phyloP scores from a whole-genome alignment of 768 basidiomycete genomes.

The Amanita pallidorosea region DNA sequence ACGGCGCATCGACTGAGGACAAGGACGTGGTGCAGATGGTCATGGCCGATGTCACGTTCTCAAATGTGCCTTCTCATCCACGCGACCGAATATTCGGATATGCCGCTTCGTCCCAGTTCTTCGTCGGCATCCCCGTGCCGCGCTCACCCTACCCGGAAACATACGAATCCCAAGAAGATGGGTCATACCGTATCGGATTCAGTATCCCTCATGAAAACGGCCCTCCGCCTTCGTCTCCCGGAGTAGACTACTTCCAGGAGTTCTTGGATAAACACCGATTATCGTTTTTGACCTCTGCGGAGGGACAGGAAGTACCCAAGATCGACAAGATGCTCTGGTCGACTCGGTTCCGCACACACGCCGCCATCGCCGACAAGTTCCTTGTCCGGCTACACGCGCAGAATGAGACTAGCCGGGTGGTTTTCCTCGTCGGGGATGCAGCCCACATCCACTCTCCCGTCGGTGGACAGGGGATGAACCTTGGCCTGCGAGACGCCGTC shows the following conservation, averaged over 20 bases:
- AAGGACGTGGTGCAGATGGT: conserved; percentile 27
- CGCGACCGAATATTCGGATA: conserved; percentile 13
- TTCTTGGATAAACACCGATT: conserved; percentile 28
- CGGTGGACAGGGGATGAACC: conserved; percentile 50
- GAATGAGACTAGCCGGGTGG: background rate
- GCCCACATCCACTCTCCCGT: conserved; percentile 44
- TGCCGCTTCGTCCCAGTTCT: conserved; percentile 19
- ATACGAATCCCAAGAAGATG: conserved; percentile 5
- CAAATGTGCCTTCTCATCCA: conserved; percentile 13
- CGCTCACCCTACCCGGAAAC: conserved; percentile 10
- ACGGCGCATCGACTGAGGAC: conserved; percentile 14
- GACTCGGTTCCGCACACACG: conserved; percentile 34
- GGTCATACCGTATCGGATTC: conserved; percentile 29
- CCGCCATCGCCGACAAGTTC: conserved; percentile 29
- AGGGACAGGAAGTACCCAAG: conserved; percentile 19
- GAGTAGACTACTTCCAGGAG: conserved; percentile 31
- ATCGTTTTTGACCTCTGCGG: conserved; percentile 10
- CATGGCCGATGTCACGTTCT: conserved; percentile 36
- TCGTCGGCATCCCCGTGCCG: conserved; percentile 26
- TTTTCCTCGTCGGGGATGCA: conserved; percentile 19
- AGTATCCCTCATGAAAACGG: conserved; percentile 25
- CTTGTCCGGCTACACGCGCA: conserved; percentile 17
- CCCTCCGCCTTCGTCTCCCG: conserved; percentile 24
- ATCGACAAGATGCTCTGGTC: conserved; percentile 32
- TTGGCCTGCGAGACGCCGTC: conserved; percentile 45